Evolutionary conservation across 805 yeast species (phyloP), one percentile per base, ranked within the genome.

Genomic region (Diddensiella transvaalensis): DNA sequence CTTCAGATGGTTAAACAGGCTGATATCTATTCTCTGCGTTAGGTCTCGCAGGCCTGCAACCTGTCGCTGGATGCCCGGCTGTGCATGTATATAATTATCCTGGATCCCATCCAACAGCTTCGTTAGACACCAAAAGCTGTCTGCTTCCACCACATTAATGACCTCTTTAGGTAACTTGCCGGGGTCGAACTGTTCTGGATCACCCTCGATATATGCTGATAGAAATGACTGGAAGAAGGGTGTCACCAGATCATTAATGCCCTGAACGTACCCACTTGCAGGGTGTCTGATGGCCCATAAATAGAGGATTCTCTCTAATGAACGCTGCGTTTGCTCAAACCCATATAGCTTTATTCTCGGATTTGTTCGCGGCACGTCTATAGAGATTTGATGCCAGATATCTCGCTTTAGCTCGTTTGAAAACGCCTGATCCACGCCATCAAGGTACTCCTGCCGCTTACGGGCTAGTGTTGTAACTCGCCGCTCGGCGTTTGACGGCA

Each of bases 241-340:
- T 1, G 97, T 91, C 13, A 83, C 87, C 43, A 91, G 73, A 68
- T 91, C 99, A 65, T 91, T 91, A 44, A 91, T 91, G 22, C 99
- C 99, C 70, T 91, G 99, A 18, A 91, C 99, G 65, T 91, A 91
- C 13, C 99, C 99, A 61, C 93, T 83, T 4, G 98, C 96, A 1
- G 99, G 98, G 63, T 93, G 98, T 56, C 98, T 76, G 22, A 91
- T 82, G 0, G 98, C 95, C 99, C 99, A 91, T 29, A 91, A 71
- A 61, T 89, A 91, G 46, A 91, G 69, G 6, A 93, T 81, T 56
- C 85, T 80, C 58, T 90, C 89, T 50, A 91, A 70, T 13, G 95
- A 80, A 47, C 81, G 70, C 57, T 91, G 98, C 0, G 93, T 87
- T 2, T 82, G 70, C 18, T 77, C 77, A 57, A 64, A 78, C 13